Evolutionary conservation across 352 stramenopile species (phyloP).

Genomic region (Phytophthora sojae): DNA sequence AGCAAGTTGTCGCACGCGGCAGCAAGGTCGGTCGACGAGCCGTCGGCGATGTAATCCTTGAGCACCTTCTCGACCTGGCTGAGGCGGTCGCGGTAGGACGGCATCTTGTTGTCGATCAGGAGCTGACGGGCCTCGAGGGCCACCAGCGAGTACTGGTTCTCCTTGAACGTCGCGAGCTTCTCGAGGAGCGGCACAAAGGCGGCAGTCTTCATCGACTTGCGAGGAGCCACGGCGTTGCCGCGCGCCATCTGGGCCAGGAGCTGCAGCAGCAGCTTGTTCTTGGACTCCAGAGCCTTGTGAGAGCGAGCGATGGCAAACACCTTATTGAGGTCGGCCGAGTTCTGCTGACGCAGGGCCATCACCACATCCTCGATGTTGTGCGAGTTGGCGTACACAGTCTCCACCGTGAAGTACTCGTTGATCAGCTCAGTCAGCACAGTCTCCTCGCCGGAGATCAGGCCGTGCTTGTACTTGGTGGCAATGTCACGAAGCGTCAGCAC

Average conservation of each 20-base stretch:
- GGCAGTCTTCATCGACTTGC: conserved; percentile 65
- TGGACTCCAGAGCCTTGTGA: conserved; percentile 90
- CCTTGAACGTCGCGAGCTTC: conserved; percentile 87
- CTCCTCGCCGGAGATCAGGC: conserved; percentile 74
- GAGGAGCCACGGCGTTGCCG: conserved; percentile 40
- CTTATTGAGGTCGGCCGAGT: conserved; percentile 84
- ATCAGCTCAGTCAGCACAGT: conserved; percentile 76
- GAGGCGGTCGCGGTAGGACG: conserved; percentile 93
- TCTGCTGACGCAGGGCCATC: conserved; percentile 89
- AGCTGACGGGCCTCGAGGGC: conserved; percentile 95
- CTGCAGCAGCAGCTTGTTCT: conserved; percentile 85
- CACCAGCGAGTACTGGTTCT: conserved; percentile 93
- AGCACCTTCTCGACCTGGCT: conserved; percentile 81
- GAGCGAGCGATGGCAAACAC: conserved; percentile 93
- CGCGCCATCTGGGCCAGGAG: conserved; percentile 67
- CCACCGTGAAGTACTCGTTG: conserved; percentile 82
- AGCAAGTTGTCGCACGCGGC: conserved; percentile 67
- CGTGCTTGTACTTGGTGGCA: conserved; percentile 77
- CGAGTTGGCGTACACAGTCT: conserved; percentile 76
- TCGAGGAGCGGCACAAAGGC: conserved; percentile 88
- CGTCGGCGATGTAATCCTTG: conserved; percentile 69
- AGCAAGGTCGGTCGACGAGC: conserved; percentile 54
- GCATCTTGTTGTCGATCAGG: conserved; percentile 97
- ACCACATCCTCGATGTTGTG: conserved; percentile 89
- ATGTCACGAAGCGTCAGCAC: conserved; percentile 82